phyloP scores from a whole-genome alignment of 441 rosid species.

The Arabidopsis lyrata region DNA sequence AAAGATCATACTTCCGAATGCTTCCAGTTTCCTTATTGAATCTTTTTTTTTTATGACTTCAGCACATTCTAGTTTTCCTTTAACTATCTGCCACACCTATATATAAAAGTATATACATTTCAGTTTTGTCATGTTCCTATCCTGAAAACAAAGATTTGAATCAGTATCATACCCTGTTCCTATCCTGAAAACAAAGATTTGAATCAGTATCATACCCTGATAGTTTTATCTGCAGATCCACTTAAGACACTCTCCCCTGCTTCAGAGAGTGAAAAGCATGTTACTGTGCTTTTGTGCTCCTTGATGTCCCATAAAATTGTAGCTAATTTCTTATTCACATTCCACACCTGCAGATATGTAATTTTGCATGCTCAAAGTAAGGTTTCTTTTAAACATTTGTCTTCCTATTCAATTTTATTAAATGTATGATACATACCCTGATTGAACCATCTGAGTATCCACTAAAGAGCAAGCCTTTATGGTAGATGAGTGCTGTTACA shows the following conservation, averaged over 20 bases:
- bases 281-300: conserved; percentile 82
- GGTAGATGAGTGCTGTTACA: conserved; percentile 84
- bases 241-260: conserved; percentile 82
- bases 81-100: conserved; percentile 85
- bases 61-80: conserved; percentile 66
- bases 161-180: no score
- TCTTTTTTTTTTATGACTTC: conserved; percentile 77
- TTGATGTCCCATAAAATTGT: conserved; percentile 68
- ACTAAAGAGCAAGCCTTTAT: conserved; percentile 84
- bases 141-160: no score
- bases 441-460: conserved; percentile 92
- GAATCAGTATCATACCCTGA: conserved; percentile 53
- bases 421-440: conserved; percentile 53
- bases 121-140: no score
- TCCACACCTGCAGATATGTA: conserved; percentile 65
- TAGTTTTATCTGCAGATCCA: conserved; percentile 89
- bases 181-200: conserved; percentile 1
- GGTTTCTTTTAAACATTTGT: not conserved
- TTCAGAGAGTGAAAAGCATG: conserved; percentile 81
- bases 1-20: conserved; percentile 58
- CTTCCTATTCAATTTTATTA: not conserved
- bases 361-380: conserved; percentile 12
- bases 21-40: conserved; percentile 65
- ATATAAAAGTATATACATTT: no score
- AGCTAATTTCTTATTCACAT: conserved; percentile 64